Percentiles rank a stretch among this genome's conserved stretches.
Evolutionary conservation across 495 filamentous ascomycete species (phyloP).

Genomic region (Podospora didyma): DNA sequence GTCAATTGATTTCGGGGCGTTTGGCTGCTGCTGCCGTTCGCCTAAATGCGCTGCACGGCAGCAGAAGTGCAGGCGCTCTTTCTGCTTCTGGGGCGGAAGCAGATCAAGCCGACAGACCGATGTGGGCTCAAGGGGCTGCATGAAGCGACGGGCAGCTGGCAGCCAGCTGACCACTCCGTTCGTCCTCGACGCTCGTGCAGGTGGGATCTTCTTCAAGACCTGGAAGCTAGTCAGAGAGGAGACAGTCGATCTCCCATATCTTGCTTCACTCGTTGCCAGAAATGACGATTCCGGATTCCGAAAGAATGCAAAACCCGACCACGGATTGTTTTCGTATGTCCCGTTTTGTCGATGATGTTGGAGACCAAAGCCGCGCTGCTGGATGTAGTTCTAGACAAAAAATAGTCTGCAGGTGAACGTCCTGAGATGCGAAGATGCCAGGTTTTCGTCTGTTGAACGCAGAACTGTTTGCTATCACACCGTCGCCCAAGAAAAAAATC

Average conservation of each 20-base stretch:
- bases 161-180: no score
- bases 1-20: background rate
- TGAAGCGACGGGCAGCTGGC: constrained; percentile 3
- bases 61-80: background rate
- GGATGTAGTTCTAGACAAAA: no score
- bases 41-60: background rate
- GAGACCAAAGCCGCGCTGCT: no score
- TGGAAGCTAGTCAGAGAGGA: background rate
- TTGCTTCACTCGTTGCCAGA: no score
- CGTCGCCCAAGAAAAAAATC: background rate
- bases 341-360: no score
- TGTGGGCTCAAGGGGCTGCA: background rate
- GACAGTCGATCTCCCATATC: no score
- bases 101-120: background rate
- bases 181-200: no score
- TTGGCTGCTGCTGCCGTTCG: background rate
- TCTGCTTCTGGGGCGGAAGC: background rate
- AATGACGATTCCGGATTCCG: no score
- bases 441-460: background rate
- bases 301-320: no score
- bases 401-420: no score
- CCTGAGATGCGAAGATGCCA: no score
- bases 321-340: no score
- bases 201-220: background rate
- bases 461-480: background rate